These are phyloP conservation scores for Triticum monococcum DNA, from an alignment of 176 grass and related monocot species.

Conservation along the genomic window DNA sequence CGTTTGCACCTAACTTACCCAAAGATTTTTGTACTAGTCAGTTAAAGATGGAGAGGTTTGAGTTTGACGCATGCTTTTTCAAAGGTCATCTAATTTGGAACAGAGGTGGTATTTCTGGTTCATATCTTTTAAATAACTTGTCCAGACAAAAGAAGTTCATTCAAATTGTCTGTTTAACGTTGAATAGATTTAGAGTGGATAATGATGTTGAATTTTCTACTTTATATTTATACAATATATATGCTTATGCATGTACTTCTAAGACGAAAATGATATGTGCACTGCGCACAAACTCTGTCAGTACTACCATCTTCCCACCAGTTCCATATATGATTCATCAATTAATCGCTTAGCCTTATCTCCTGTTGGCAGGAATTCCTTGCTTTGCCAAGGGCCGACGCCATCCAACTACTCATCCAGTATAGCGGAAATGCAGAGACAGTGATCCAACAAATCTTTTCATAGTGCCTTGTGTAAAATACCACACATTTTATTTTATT, in stretches of 20 bases:
- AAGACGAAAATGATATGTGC: neutral
- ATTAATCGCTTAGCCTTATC: neutral
- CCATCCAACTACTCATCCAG: constrained; percentile 89
- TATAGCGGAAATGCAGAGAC: constrained; percentile 85
- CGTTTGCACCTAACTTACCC: neutral
- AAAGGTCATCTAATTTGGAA: neutral
- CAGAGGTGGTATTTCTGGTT: neutral
- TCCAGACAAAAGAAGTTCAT: neutral
- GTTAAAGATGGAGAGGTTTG: neutral
- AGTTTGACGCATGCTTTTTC: neutral
- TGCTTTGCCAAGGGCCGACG: constrained; percentile 88
- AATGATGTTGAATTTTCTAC: neutral
- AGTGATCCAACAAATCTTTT: constrained; percentile 96
- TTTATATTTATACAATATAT: neutral
- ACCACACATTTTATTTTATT: constrained; percentile 3
- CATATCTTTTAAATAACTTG: neutral
- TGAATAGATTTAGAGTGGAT: constrained; percentile 7
- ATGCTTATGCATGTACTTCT: neutral
- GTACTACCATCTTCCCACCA: neutral
- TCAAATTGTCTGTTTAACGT: neutral
- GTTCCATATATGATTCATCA: neutral
- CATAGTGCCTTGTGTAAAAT: constrained; percentile 52
- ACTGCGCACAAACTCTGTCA: neutral
- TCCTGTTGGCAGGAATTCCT: constrained; percentile 73
- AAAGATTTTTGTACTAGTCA: neutral